Base-by-base conservation (phyloP, 2,329 filamentous ascomycete genomes). In the Kalaharituber pfeilii region DNA sequence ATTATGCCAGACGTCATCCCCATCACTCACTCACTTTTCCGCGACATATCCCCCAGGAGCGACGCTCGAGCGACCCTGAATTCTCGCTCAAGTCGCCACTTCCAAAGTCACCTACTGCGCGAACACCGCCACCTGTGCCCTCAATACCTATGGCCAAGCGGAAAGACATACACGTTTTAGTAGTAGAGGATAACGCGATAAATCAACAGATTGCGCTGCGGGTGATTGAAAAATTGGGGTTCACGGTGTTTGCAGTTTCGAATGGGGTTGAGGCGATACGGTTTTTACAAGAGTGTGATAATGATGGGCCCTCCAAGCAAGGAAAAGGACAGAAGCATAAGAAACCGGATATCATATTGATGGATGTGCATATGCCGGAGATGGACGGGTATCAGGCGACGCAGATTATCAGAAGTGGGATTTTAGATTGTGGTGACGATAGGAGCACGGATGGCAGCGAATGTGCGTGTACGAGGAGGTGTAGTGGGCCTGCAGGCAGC, bases 121-220 rank as follows among this genome's bases (percentile, higher is more conserved):
- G 9, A 13, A 24, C 20, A 20, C 39, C 42, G 13, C 42, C 15
- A 47, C 11, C 42, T 5, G 5, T 25, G 22, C 15, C 42, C 3
- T 20, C 42, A 47, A 47, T 47, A 15, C 15, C 42, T 18, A 67
- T 72, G 2, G 80, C 62, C 50, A 58, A 84, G 53, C 73, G 84
- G 53, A 71, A 75, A 53, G 75, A 77, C 33, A 73, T 81, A 5
- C 77, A 84, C 49, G 72, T 89, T n/a, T 68, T 89, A 20, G 78
- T 91, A 1, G 84, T 88, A 1, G 85, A 89, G 67, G 85, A 89
- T 65, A 87, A 88, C 79, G 71, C 75, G 1, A 81, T 83, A 58
- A 85, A 85, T 60, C 81, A 86, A 64, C 81, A 84, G 64, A 86
- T 86, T 59, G 84, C 84, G 1, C 75, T 81, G 25, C 84, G 81